A percentile compares a stretch with the other conserved stretches of the same genome.
phyloP scores from a whole-genome alignment of 148 eudicot genomes.

The Persicaria tinctoria region DNA sequence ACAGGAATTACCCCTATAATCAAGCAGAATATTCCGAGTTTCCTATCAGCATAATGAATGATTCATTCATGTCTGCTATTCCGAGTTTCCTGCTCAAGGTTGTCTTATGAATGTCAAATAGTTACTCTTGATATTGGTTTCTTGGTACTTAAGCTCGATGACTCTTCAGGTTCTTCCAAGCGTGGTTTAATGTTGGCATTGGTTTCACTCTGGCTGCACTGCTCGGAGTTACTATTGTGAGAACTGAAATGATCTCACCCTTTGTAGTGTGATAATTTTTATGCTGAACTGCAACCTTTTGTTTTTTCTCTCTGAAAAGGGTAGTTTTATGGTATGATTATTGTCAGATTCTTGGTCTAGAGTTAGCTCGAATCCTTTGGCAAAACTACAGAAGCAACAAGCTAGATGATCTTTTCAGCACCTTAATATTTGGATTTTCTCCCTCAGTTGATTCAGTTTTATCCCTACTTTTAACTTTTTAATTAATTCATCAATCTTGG shows the following conservation, averaged over 20 bases:
- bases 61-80: not conserved
- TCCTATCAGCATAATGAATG: no score
- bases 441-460: constrained; percentile 48
- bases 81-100: no score
- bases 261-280: not conserved
- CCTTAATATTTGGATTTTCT: constrained; percentile 42
- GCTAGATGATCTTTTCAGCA: constrained; percentile 38
- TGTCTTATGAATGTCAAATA: not conserved
- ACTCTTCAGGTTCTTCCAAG: constrained; percentile 47
- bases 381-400: constrained; percentile 27
- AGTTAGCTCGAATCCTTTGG: constrained; percentile 37
- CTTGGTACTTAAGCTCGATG: constrained; percentile 3
- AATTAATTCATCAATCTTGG: not conserved
- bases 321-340: not conserved
- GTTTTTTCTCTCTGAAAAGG: not conserved
- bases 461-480: not conserved
- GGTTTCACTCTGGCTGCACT: constrained; percentile 66
- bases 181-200: constrained; percentile 73
- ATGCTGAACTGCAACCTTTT: not conserved
- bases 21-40: no score
- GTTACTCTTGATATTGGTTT: not conserved
- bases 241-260: constrained; percentile 9
- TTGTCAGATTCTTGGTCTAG: constrained; percentile 58
- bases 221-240: constrained; percentile 62
- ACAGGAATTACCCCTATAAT: not conserved